Evolutionary conservation across 129 eudicot species (phyloP), one percentile per base, ranked within the genome.

Genomic region (Flaveria robusta): DNA sequence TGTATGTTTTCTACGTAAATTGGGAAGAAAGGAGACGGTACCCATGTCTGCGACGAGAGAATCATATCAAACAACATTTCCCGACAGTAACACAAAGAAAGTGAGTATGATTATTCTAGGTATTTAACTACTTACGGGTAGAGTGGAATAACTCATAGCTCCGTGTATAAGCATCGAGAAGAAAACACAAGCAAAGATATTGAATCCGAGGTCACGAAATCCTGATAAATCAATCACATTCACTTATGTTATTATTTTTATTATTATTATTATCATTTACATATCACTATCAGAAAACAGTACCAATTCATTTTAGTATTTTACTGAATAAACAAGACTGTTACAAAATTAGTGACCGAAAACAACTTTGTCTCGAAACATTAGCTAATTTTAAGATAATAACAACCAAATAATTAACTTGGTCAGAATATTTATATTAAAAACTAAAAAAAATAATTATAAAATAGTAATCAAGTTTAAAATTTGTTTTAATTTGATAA

Each of bases 1-100:
- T 89, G 96, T 60, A 89, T 82, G 78, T 89, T 87, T 16, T 72
- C 70, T 55, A 87, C 70, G 77, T 89, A 83, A 31, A 89, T 82
- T 9, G 96, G 86, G 78, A 87, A 87, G 51, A 77, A 41, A 13
- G 87, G 91, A 0, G 89, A 87, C 0, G 96, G 89, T 12, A 89
- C 24, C 96, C 95, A 89, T 27, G 82, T 81, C 95, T 89, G 74
- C 55, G 2, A 66, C 62, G 34, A 66, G 20, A 54, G 14, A 66
- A 73, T 9, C 42, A 14, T 11, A 63, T 63, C 68, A 63, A 16
- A 63, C 45, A n/a, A 29, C 39, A 6, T 60, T 26, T 6, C 26
- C 15, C n/a, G 68, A 15, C 9, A 1, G 66, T 23, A 11, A 59
- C 26, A 59, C 2, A 14, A 14, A 62, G 19, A 62, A 62, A 26